Conservation (phyloP, 2,329 filamentous ascomycete species). For the Ophiostoma montium region DNA sequence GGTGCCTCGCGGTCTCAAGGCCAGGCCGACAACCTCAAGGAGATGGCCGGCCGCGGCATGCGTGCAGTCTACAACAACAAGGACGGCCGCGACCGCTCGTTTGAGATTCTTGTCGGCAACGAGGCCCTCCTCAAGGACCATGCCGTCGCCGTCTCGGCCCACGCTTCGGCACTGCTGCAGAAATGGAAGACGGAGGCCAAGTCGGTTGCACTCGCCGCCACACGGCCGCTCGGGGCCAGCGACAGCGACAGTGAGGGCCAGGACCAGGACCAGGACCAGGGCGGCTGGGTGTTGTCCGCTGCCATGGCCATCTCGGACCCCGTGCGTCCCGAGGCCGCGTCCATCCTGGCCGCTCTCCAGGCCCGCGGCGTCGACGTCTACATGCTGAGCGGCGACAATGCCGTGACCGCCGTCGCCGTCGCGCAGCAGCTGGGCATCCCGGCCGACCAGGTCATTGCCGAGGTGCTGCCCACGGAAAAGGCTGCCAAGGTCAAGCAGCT, state of each 20-base stretch:
- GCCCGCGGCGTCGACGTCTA: constrained; percentile 58
- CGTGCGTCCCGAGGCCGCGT: constrained; percentile 56
- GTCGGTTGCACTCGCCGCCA: constrained; percentile 47
- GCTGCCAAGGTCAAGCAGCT: constrained; percentile 54
- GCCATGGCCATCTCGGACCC: constrained; percentile 69
- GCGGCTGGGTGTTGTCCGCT: constrained; percentile 39
- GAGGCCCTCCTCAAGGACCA: constrained; percentile 50
- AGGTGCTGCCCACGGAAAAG: constrained; percentile 75
- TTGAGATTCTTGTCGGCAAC: constrained; percentile 55
- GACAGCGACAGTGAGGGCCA: not conserved
- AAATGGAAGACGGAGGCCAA: constrained; percentile 50
- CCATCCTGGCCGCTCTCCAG: constrained; percentile 51
- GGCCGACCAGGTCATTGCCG: constrained; percentile 62
- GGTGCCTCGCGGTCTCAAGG: constrained; percentile 7
- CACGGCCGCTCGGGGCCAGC: constrained; percentile 16
- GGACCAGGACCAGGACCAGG: too few species aligned
- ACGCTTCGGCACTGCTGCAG: constrained; percentile 26
- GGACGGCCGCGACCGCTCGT: constrained; percentile 13
- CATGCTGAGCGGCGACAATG: constrained; percentile 89
- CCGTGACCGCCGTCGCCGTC: constrained; percentile 69
- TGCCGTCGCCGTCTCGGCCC: constrained; percentile 24
- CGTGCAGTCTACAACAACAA: constrained; percentile 33
- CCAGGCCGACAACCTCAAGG: constrained; percentile 36
- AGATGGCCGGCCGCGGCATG: constrained; percentile 59
- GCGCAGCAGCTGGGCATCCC: constrained; percentile 64